These are phyloP conservation scores for Penstemon eatonii DNA, from an alignment of 257 asterid species.

Conservation along the genomic window DNA sequence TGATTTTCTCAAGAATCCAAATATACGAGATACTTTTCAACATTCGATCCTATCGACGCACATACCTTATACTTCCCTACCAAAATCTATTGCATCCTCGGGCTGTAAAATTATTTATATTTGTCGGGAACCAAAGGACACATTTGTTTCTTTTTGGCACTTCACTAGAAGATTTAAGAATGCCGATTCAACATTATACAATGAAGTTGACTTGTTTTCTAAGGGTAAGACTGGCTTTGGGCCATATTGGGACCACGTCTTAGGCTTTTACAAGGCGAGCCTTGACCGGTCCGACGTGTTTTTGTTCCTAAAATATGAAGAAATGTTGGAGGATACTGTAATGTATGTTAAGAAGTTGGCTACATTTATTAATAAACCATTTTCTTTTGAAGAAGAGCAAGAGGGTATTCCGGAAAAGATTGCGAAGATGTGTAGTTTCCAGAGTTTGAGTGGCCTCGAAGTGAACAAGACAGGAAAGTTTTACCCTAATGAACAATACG, in stretches of 20 bases:
- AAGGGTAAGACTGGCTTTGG: slow-evolving; percentile 20
- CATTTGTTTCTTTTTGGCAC: slow-evolving; percentile 19
- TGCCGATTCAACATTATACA: not conserved
- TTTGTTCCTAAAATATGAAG: slow-evolving; percentile 32
- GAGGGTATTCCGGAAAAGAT: slow-evolving; percentile 22
- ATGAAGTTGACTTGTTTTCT: slow-evolving; percentile 12
- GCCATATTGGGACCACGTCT: slow-evolving; percentile 33
- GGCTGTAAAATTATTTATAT: slow-evolving; percentile 21
- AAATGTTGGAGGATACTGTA: slow-evolving; percentile 15
- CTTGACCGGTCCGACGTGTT: not conserved
- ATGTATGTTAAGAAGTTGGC: slow-evolving; percentile 19
- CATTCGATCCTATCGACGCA: not conserved
- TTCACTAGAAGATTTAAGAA: slow-evolving; percentile 13
- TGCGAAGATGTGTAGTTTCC: slow-evolving; percentile 15
- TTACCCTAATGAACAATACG: not conserved
- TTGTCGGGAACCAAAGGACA: slow-evolving; percentile 32
- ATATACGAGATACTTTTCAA: not conserved
- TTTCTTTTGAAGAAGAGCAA: slow-evolving; percentile 26
- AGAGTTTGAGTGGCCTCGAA: slow-evolving; percentile 1
- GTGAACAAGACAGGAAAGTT: not conserved
- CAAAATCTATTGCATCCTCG: slow-evolving; percentile 5
- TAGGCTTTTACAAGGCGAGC: slow-evolving; percentile 20
- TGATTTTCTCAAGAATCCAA: not conserved
- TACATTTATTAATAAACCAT: slow-evolving; percentile 19
- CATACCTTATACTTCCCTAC: not conserved